phyloP scores from a whole-genome alignment of 1,284 basidiomycete genomes.

The Wallemia hederae region DNA sequence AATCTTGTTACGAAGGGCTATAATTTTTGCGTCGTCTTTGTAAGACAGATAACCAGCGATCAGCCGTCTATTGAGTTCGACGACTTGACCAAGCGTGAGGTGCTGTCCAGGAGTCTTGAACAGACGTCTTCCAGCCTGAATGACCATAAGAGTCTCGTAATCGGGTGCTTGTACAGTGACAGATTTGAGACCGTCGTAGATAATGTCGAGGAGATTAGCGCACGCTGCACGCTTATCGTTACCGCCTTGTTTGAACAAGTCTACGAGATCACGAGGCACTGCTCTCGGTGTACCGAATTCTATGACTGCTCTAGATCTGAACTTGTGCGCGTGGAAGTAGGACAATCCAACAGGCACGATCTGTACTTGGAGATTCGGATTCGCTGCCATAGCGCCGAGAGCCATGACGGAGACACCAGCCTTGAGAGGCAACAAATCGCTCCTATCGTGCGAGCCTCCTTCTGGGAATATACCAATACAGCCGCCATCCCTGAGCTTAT shows the following conservation, averaged over 20 bases:
- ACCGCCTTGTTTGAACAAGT: slow-evolving; percentile 74
- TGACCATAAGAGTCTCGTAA: slow-evolving; percentile 94
- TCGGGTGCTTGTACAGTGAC: slow-evolving; percentile 90
- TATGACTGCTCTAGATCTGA: slow-evolving; percentile 79
- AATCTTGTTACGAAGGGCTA: slow-evolving; percentile 54
- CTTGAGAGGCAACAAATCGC: slow-evolving; percentile 75
- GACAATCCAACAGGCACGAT: slow-evolving; percentile 82
- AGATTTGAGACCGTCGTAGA: slow-evolving; percentile 87
- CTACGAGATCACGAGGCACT: slow-evolving; percentile 55
- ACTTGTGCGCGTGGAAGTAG: slow-evolving; percentile 85
- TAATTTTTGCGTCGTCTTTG: slow-evolving; percentile 72
- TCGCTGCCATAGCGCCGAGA: slow-evolving; percentile 78
- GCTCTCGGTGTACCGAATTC: slow-evolving; percentile 83
- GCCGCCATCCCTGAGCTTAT: slow-evolving; percentile 55
- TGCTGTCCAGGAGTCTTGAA: slow-evolving; percentile 90
- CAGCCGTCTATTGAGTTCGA: slow-evolving; percentile 82
- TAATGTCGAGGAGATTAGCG: slow-evolving; percentile 59
- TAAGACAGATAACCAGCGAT: slow-evolving; percentile 75
- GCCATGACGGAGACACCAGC: slow-evolving; percentile 93
- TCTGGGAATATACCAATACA: slow-evolving; percentile 90
- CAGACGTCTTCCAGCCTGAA: slow-evolving; percentile 78
- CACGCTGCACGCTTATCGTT: slow-evolving; percentile 70
- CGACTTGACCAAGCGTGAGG: slow-evolving; percentile 78
- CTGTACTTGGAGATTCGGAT: slow-evolving; percentile 59
- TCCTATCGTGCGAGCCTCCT: slow-evolving; percentile 88